phyloP scores from a whole-genome alignment of 2,329 filamentous ascomycete species.

The Trichoderma koningiopsis region DNA sequence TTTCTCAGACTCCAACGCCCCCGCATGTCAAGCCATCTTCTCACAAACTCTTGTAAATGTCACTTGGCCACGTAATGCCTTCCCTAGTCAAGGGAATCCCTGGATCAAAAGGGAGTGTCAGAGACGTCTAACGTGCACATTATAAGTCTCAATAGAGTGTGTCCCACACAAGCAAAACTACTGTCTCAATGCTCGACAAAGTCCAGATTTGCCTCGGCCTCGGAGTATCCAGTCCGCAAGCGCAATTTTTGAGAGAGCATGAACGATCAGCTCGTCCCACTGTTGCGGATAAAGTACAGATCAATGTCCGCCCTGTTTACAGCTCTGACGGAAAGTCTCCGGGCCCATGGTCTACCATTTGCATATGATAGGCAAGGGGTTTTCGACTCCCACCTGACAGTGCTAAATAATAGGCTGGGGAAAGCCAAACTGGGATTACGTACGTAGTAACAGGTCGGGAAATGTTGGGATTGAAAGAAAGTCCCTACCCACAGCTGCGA shows the following conservation, averaged over 20 bases:
- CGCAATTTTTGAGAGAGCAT: background rate
- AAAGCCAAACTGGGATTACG: background rate
- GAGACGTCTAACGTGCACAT: background rate
- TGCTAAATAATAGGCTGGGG: background rate
- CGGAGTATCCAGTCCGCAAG: background rate
- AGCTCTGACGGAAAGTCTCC: conserved; percentile 13
- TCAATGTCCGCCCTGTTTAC: background rate
- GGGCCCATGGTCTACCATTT: background rate
- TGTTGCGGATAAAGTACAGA: background rate
- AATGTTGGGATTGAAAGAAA: background rate
- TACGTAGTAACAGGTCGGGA: background rate
- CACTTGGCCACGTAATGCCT: background rate
- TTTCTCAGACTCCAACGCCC: background rate
- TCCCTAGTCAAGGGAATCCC: background rate
- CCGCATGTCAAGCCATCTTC: background rate
- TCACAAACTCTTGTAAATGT: background rate
- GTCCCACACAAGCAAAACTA: background rate
- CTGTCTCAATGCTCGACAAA: background rate
- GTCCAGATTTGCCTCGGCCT: background rate
- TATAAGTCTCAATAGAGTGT: background rate
- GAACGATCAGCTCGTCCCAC: background rate
- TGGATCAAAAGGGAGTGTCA: background rate
- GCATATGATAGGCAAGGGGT: background rate
- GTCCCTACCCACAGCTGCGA: background rate
- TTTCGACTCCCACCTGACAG: background rate